These are phyloP conservation scores for Thraustochytrium striatum DNA, from an alignment of 352 stramenopile species.

Conservation along the genomic window DNA sequence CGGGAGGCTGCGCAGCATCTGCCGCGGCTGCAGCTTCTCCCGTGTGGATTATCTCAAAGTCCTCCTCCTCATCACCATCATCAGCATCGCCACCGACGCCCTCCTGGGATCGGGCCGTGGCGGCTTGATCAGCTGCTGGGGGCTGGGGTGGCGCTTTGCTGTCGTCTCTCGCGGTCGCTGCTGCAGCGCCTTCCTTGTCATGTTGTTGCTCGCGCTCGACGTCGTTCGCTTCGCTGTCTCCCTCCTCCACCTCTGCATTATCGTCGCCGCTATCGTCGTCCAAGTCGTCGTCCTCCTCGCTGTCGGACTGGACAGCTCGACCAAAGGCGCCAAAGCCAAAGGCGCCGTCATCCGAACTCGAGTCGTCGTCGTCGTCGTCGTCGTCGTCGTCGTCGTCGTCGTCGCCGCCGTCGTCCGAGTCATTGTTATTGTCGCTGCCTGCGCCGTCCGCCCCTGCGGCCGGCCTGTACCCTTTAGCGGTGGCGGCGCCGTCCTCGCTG, in stretches of 20 bases:
- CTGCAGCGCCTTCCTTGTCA: not conserved
- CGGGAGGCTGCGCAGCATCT: not conserved
- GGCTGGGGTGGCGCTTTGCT: not conserved
- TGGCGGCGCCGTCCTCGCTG: not conserved
- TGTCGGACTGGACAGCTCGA: not conserved
- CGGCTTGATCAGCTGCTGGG: no score
- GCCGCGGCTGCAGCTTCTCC: not conserved
- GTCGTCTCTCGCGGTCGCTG: not conserved
- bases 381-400: not conserved
- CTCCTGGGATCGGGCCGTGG: no score
- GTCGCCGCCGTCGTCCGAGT: not conserved
- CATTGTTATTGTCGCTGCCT: not conserved
- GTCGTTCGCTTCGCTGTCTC: not conserved
- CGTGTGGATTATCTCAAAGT: not conserved
- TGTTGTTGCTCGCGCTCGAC: not conserved
- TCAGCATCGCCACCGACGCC: no score
- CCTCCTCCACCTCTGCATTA: conserved; percentile 5
- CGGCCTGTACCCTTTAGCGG: not conserved
- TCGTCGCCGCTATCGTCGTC: conserved; percentile 6
- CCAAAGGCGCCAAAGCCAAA: conserved; percentile 43
- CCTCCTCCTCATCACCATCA: not conserved
- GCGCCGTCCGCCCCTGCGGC: not conserved
- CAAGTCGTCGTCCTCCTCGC: conserved; percentile 6
- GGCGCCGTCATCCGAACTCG: not conserved
- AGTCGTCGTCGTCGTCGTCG: not conserved